Percentiles rank a stretch among this genome's conserved stretches.
Evolutionary conservation across 345 rosid genomes (phyloP).

Genomic region (Dipteronia sinensis): DNA sequence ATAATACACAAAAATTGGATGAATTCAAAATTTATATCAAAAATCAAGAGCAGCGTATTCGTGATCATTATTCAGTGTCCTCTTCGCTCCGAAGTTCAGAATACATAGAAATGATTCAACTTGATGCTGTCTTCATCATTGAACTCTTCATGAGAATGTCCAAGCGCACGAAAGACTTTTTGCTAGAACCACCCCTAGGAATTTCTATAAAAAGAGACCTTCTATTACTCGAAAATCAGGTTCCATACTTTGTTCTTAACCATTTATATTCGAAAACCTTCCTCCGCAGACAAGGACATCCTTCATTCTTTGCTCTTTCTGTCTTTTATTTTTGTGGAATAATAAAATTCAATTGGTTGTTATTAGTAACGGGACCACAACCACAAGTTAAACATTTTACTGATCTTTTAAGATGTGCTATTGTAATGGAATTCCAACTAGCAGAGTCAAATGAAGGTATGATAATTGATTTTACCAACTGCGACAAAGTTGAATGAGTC

Average conservation of each 20-base stretch:
- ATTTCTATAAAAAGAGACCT: not conserved
- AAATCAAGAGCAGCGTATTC: not conserved
- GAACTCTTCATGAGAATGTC: not conserved
- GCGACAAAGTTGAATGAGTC: not conserved
- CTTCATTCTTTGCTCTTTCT: too few species aligned
- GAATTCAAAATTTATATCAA: not conserved
- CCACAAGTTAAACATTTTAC: too few species aligned
- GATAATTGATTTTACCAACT: too few species aligned
- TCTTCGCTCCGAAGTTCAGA: not conserved
- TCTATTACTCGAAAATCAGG: not conserved
- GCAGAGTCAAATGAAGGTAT: too few species aligned
- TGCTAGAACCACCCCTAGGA: not conserved
- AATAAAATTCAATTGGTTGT: rapidly evolving
- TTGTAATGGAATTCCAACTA: too few species aligned
- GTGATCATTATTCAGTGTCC: not conserved
- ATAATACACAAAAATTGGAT: not conserved
- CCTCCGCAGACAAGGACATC: too few species aligned
- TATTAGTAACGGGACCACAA: rapidly evolving
- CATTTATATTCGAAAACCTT: not conserved
- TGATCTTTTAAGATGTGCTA: too few species aligned
- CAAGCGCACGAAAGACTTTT: not conserved
- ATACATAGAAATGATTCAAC: not conserved
- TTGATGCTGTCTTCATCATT: not conserved
- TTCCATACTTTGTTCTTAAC: not conserved
- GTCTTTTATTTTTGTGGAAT: too few species aligned